Percentiles rank a stretch among this genome's conserved stretches.
Conservation (phyloP, 176 grass and related monocot genomes). For the Oryza glumipatula region DNA sequence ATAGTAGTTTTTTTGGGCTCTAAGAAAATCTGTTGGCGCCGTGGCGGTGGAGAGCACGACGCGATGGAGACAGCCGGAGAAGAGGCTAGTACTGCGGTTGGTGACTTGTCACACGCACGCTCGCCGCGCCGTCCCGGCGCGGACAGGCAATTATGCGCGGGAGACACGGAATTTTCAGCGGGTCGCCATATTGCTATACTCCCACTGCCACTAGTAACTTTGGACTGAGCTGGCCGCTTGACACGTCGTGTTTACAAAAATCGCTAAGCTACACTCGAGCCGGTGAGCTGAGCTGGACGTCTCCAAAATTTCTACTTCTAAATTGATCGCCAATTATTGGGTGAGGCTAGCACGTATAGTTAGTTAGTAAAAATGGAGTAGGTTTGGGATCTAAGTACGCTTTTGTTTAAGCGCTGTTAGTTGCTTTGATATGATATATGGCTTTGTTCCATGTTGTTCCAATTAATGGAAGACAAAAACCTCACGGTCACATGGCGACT, state of each 20-base stretch:
- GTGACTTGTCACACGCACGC: too few relatives aligned
- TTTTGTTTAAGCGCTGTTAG: not conserved
- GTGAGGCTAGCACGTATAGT: not conserved
- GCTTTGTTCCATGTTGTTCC: not conserved
- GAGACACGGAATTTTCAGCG: not conserved
- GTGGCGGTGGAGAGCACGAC: too few relatives aligned
- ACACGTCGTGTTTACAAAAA: not conserved
- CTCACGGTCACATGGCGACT: slow-evolving; percentile 47
- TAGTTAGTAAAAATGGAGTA: not conserved
- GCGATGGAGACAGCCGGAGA: too few relatives aligned
- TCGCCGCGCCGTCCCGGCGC: too few relatives aligned
- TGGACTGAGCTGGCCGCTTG: not conserved
- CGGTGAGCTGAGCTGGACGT: not conserved
- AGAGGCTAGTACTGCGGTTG: too few relatives aligned
- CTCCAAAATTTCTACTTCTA: too few relatives aligned
- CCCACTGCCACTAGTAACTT: not conserved
- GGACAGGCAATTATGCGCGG: too few relatives aligned
- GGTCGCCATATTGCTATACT: not conserved
- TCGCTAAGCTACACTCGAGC: slow-evolving; percentile 6
- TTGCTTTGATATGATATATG: not conserved
- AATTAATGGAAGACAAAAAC: slow-evolving; percentile 30
- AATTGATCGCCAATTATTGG: not conserved
- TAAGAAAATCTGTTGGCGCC: too few relatives aligned
- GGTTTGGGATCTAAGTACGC: not conserved
- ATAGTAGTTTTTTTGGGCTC: too few relatives aligned